Evolutionary conservation across 2,329 filamentous ascomycete genomes (phyloP), one percentile per base, ranked within the genome.

Genomic region (Zasmidium citrigriseum): DNA sequence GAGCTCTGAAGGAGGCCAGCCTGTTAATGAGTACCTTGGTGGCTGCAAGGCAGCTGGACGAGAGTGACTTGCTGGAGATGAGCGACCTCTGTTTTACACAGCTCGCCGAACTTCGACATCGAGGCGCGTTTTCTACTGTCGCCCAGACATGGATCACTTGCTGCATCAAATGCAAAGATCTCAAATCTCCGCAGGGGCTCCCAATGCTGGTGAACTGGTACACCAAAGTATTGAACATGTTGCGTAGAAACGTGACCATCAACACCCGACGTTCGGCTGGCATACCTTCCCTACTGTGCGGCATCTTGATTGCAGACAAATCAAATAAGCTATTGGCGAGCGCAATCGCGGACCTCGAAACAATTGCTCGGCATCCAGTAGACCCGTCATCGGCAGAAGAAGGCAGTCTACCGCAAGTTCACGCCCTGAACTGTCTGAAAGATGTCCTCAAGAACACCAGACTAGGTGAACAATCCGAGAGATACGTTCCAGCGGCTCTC

Each of bases 1-100:
- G 95, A 67, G 91, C 92, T 4, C 81, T 97, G n/a, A 93, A 96
- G 62, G 95, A 99, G 76, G 91, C 93, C 22, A 96, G 91, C 89
- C 91, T 77, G 60, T 76, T 59, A 11, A 56, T 66, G 16, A 63
- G 62, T 23, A 47, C 50, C 1, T 23, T 67, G 5, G 25, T 67
- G 7, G 21, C 55, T 7, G 20, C 45, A 22, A 25, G 50, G 23
- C 12, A 34, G 27, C 16, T 29, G n/a, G 24, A 57, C 20, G 46
- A 51, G 14, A 23, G 44, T n/a, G 20, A 46, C 3, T 21, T 64
- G 27, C 38, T 54, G n/a, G 24, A 58, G 46, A 55, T 67, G 47
- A 62, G 62, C 52, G 80, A 84, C 41, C 76, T 96, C 5, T 88
- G 90, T 16, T 96, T 97, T 70, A 84, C 85, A 1, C 91, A 99